Evolutionary conservation across 805 yeast genomes (phyloP).

Genomic region (Ogataea ganodermae): DNA sequence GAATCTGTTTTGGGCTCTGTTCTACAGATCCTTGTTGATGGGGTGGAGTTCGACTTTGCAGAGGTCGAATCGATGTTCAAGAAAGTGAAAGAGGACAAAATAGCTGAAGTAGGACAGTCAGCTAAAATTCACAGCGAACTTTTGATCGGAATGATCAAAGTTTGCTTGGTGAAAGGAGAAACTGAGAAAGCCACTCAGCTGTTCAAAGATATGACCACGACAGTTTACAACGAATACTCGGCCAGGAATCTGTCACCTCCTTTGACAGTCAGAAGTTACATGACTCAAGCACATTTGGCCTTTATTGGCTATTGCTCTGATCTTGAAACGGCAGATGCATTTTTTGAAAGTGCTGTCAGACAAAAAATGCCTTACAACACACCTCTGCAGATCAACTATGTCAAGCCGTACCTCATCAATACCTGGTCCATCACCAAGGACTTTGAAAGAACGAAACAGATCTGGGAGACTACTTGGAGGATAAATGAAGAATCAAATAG

Average conservation of each 20-base stretch:
- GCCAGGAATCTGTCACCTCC: conserved; percentile 25
- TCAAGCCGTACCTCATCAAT: conserved; percentile 62
- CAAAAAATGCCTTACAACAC: conserved; percentile 71
- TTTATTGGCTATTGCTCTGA: conserved; percentile 79
- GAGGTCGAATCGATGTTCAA: conserved; percentile 60
- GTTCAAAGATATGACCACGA: conserved; percentile 59
- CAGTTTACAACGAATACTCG: conserved; percentile 39
- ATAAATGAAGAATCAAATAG: conserved; percentile 51
- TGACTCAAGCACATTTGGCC: conserved; percentile 73
- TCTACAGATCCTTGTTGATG: conserved; percentile 64
- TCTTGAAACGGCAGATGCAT: conserved; percentile 65
- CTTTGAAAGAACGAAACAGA: conserved; percentile 54
- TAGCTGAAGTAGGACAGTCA: conserved; percentile 5
- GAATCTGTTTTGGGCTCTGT: conserved; percentile 70
- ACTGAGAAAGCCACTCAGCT: conserved; percentile 61
- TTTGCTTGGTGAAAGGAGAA: conserved; percentile 64
- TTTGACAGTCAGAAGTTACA: conserved; percentile 45
- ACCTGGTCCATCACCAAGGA: conserved; percentile 57
- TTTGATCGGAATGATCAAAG: conserved; percentile 70
- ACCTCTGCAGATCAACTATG: conserved; percentile 69
- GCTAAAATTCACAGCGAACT: conserved; percentile 44
- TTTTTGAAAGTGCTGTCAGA: conserved; percentile 69
- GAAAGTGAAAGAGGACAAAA: conserved; percentile 32
- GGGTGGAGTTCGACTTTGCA: conserved; percentile 56
- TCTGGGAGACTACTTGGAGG: conserved; percentile 62